These are phyloP conservation scores for Candida sojae DNA, from an alignment of 1,139 yeast species.

Conservation along the genomic window DNA sequence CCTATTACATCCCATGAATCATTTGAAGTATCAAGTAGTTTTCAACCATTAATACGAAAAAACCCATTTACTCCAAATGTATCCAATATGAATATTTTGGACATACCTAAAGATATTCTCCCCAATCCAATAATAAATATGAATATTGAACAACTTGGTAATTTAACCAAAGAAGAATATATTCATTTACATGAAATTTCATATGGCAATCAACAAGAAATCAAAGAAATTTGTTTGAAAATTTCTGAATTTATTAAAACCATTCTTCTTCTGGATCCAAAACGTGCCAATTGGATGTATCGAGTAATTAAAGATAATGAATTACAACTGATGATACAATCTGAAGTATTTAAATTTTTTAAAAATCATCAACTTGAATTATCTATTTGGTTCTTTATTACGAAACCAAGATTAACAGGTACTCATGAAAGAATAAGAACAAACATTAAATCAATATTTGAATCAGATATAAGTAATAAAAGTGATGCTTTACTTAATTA, in stretches of 20 bases:
- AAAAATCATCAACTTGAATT: constrained; percentile 25
- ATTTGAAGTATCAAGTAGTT: neutral
- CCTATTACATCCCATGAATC: neutral
- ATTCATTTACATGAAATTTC: constrained; percentile 28
- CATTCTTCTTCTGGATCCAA: constrained; percentile 27
- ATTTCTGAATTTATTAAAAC: constrained; percentile 32
- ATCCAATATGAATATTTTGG: neutral
- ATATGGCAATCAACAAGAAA: constrained; percentile 24
- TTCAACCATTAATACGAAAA: constrained; percentile 6
- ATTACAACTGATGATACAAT: neutral
- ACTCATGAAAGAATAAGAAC: constrained; percentile 21
- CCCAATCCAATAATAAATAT: constrained; percentile 38
- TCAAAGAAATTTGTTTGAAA: constrained; percentile 30
- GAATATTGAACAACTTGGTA: constrained; percentile 26
- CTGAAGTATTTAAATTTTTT: constrained; percentile 12
- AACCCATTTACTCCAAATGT: constrained; percentile 8
- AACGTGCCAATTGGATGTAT: constrained; percentile 17
- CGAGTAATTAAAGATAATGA: constrained; percentile 1
- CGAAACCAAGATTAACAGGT: constrained; percentile 21
- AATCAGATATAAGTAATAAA: constrained; percentile 14
- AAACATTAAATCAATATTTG: constrained; percentile 23
- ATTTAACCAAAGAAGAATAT: constrained; percentile 24
- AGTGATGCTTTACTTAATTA: constrained; percentile 26
- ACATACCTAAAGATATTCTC: constrained; percentile 21
- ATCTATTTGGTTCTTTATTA: constrained; percentile 30